Evolutionary conservation across 2,329 filamentous ascomycete genomes (phyloP).

Genomic region (Arthrinium puccinioides): DNA sequence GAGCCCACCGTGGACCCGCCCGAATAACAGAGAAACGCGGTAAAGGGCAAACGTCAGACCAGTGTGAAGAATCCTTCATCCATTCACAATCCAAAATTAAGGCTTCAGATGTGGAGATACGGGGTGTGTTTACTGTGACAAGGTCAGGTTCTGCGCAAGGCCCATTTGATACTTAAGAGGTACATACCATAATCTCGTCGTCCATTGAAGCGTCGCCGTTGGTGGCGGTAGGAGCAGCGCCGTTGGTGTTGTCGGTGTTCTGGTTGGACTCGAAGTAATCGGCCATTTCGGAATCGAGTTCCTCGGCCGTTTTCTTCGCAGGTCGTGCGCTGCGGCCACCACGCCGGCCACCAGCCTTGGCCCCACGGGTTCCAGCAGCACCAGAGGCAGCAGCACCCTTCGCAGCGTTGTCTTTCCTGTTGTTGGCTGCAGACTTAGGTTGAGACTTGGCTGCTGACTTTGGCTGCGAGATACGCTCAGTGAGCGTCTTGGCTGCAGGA

Average conservation of each 20-base stretch:
- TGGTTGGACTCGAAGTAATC: constrained; percentile 70
- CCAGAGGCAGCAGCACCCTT: constrained; percentile 34
- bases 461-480: constrained; percentile 71
- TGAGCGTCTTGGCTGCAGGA: constrained; percentile 61
- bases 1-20: too few species aligned
- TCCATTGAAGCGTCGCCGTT: constrained; percentile 58
- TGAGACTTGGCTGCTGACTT: constrained; percentile 68
- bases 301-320: constrained; percentile 83
- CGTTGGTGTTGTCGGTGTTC: constrained; percentile 36
- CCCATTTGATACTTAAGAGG: too few species aligned
- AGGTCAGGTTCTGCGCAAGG: too few species aligned
- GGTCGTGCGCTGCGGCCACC: constrained; percentile 55
- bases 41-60: too few species aligned
- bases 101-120: too few species aligned
- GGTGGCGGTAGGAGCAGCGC: constrained; percentile 38
- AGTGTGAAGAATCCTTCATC: too few species aligned
- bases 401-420: constrained; percentile 52
- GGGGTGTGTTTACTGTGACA: too few species aligned
- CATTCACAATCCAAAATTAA: too few species aligned
- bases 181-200: constrained; percentile 49
- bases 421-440: constrained; percentile 72
- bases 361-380: constrained; percentile 38
- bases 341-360: constrained; percentile 34
- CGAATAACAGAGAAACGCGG: too few species aligned
- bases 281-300: constrained; percentile 95